Evolutionary conservation across 345 rosid species (phyloP).

Genomic region (Corchorus olitorius): DNA sequence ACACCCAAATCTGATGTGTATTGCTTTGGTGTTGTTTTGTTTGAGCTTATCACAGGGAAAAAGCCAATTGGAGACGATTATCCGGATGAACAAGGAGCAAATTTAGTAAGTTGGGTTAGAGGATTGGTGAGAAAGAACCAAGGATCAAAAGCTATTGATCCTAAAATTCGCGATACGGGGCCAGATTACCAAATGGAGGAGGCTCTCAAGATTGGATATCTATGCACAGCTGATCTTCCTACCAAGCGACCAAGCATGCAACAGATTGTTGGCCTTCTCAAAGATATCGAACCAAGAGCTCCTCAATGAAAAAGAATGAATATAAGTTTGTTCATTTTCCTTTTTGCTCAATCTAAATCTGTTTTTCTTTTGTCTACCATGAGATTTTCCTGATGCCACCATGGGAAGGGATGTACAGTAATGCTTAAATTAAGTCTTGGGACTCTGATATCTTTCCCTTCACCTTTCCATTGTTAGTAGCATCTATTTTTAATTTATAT

Average conservation of each 20-base stretch:
- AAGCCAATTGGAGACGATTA: slow-evolving; percentile 72
- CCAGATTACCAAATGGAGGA: slow-evolving; percentile 71
- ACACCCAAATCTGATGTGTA: slow-evolving; percentile 87
- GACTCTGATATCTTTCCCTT: slow-evolving; percentile 12
- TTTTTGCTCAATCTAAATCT: neutral
- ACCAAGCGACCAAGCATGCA: slow-evolving; percentile 93
- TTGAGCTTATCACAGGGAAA: slow-evolving; percentile 83
- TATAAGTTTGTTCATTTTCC: slow-evolving; percentile 8
- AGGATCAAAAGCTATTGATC: slow-evolving; percentile 67
- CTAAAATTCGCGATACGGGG: slow-evolving; percentile 67
- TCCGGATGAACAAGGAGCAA: slow-evolving; percentile 56
- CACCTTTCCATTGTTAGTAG: slow-evolving; percentile 24
- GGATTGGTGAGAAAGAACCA: slow-evolving; percentile 67
- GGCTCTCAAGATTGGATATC: slow-evolving; percentile 87
- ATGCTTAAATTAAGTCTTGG: slow-evolving; percentile 26
- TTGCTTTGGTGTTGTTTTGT: slow-evolving; percentile 85
- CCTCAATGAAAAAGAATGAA: slow-evolving; percentile 36
- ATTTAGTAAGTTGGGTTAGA: slow-evolving; percentile 77
- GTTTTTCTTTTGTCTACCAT: slow-evolving; percentile 8
- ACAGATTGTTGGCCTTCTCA: slow-evolving; percentile 93
- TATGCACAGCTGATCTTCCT: slow-evolving; percentile 88
- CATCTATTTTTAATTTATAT: slow-evolving; percentile 31
- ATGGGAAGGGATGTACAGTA: slow-evolving; percentile 36
- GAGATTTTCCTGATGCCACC: slow-evolving; percentile 28
- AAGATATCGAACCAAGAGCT: slow-evolving; percentile 73